phyloP scores from a whole-genome alignment of 371 early-diverging fungal genomes.

The Actinomucor elegans region DNA sequence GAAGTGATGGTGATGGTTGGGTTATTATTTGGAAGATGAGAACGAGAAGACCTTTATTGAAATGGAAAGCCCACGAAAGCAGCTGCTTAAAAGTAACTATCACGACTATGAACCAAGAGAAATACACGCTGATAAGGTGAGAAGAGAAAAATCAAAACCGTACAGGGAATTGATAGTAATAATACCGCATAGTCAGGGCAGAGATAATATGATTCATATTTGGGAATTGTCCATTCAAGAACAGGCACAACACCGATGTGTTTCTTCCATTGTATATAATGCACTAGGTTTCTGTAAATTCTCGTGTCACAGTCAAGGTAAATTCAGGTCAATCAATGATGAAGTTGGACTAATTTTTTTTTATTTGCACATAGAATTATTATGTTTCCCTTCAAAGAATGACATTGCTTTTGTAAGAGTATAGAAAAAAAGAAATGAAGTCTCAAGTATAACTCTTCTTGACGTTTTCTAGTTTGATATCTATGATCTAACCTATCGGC shows the following conservation, averaged over 20 bases:
- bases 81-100: slow-evolving; percentile 29
- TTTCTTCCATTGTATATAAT: slow-evolving; percentile 32
- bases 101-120: too few species aligned
- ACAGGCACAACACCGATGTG: slow-evolving; percentile 6
- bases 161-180: too few species aligned
- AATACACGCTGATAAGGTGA: slow-evolving; percentile 32
- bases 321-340: too few species aligned
- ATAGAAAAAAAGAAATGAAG: too few species aligned
- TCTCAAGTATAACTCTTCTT: too few species aligned
- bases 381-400: slow-evolving; percentile 31
- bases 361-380: too few species aligned
- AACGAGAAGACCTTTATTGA: slow-evolving; percentile 32
- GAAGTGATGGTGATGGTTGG: slow-evolving; percentile 43
- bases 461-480: slow-evolving; percentile 54
- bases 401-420: slow-evolving; percentile 29
- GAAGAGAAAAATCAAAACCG: slow-evolving; percentile 5
- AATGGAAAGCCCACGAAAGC: slow-evolving; percentile 46
- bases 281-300: slow-evolving; percentile 47
- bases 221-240: slow-evolving; percentile 34
- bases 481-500: slow-evolving; percentile 32
- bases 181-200: slow-evolving; percentile 39
- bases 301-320: slow-evolving; percentile 14
- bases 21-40: slow-evolving; percentile 40
- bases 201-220: slow-evolving; percentile 48
- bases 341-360: too few species aligned